A percentile compares a stretch with the other conserved stretches of the same genome.
These are phyloP conservation scores for Fraxinus latifolia DNA, from an alignment of 305 asterid genomes.

Conservation along the genomic window DNA sequence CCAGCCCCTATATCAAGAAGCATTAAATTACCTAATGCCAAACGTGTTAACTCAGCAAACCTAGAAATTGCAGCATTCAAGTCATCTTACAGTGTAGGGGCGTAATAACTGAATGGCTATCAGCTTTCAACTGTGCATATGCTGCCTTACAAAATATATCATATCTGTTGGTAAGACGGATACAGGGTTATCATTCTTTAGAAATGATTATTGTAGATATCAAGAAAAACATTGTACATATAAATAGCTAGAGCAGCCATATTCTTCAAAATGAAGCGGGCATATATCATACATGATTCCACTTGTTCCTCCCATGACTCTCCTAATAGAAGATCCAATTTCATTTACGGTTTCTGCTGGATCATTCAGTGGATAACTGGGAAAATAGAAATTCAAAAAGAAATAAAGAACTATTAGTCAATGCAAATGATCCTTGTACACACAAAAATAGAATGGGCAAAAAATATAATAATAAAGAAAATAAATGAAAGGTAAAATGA, in stretches of 20 bases:
- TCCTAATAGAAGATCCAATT: constrained; percentile 77
- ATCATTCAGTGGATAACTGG: constrained; percentile 96
- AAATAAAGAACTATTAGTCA: constrained; percentile 3
- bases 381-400: constrained; percentile 16
- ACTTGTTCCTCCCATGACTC: constrained; percentile 99
- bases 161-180: constrained; percentile 47
- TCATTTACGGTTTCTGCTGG: constrained; percentile 76
- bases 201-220: neutral
- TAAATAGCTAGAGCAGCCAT: neutral
- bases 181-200: neutral
- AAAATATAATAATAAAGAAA: neutral
- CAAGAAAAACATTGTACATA: neutral
- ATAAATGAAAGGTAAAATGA: neutral
- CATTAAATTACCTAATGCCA: constrained; percentile 17
- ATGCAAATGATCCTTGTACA: neutral
- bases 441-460: neutral
- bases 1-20: constrained; percentile 71
- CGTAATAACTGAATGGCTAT: constrained; percentile 36
- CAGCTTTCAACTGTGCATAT: constrained; percentile 65
- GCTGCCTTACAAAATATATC: constrained; percentile 91
- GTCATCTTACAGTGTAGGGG: constrained; percentile 64
- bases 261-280: constrained; percentile 9
- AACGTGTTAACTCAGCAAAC: constrained; percentile 10
- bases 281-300: constrained; percentile 64
- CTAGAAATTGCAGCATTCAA: constrained; percentile 16